Evolutionary conservation across 2,329 filamentous ascomycete species (phyloP), one percentile per base, ranked within the genome.

Genomic region (Monosporascus cannonballus): DNA sequence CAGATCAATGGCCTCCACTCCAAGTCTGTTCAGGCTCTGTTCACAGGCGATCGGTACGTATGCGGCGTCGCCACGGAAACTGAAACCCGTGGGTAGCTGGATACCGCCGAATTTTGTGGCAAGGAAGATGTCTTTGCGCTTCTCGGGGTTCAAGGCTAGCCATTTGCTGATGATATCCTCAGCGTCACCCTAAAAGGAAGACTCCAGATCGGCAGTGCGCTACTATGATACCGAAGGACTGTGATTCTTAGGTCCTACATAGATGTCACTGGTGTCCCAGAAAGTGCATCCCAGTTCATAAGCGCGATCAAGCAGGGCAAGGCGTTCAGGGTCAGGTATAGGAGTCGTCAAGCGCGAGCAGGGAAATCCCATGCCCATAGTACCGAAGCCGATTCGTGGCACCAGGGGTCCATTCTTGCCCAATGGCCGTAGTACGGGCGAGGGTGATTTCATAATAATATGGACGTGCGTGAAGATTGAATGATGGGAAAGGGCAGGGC

Each of bases 61-160:
- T 41, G 55, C 66, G 11, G 65, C 56, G 11, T 62, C 61, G 6
- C 59, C 59, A 38, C 61, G 55, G 48, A 63, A 56, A 2, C 22
- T 24, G 17, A 58, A 53, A 14, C 36, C 20, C 39, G n/a, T 20
- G 18, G n/a, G 14, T 5, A 34, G 8, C 9, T 45, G 18, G 20
- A 57, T 63, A 54, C 71, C 72, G 45, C 69, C 78, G 60, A 80
- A 80, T 56, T 81, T 79, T 52, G 77, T 74, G 1, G 76, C 75
- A 8, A 77, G 67, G 64, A 76, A 76, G 58, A 76, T 71, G 48
- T 73, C 62, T 42, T 71, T 67, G 18, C 74, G 69, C 58, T 74
- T 75, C 54, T 69, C 70, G 3, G 71, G 73, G 14, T 53, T 55
- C 27, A 30, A 30, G 18, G 58, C 54, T 54, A 71, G 64, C 66